These are phyloP conservation scores for Baorangia bicolor DNA, from an alignment of 768 basidiomycete species.

Conservation along the genomic window DNA sequence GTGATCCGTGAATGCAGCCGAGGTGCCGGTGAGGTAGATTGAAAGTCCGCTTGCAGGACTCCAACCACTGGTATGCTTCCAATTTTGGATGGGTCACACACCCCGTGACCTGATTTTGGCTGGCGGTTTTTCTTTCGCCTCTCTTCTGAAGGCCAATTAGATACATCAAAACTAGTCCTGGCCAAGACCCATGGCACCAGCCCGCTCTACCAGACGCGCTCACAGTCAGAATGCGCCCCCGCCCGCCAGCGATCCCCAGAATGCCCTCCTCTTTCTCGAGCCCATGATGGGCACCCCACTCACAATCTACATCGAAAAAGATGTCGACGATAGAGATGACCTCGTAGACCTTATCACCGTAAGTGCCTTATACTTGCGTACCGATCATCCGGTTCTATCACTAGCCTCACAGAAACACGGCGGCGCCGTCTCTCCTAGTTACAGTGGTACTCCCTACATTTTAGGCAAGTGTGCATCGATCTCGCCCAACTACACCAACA, in stretches of 20 bases:
- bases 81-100: slow-evolving; percentile 6
- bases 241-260: slow-evolving; percentile 35
- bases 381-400: slow-evolving; percentile 7
- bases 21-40: slow-evolving; percentile 7
- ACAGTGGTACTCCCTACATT: slow-evolving; percentile 78
- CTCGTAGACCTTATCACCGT: slow-evolving; percentile 68
- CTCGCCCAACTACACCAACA: background rate
- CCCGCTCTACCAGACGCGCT: slow-evolving; percentile 57
- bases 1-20: background rate
- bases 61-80: slow-evolving; percentile 21
- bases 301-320: slow-evolving; percentile 75
- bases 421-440: slow-evolving; percentile 68
- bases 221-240: slow-evolving; percentile 34
- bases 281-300: slow-evolving; percentile 79
- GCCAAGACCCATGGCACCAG: slow-evolving; percentile 80
- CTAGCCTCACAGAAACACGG: slow-evolving; percentile 62
- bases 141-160: slow-evolving; percentile 17
- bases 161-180: slow-evolving; percentile 30
- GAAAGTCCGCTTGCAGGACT: slow-evolving; percentile 29
- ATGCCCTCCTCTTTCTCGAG: slow-evolving; percentile 66
- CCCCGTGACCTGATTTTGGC: slow-evolving; percentile 19
- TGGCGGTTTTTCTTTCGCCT: slow-evolving; percentile 14
- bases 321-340: slow-evolving; percentile 66
- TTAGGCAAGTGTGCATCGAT: slow-evolving; percentile 52
- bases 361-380: slow-evolving; percentile 30